These are phyloP conservation scores for Leishmania tropica DNA, from an alignment of 208 protist species.

Conservation along the genomic window DNA sequence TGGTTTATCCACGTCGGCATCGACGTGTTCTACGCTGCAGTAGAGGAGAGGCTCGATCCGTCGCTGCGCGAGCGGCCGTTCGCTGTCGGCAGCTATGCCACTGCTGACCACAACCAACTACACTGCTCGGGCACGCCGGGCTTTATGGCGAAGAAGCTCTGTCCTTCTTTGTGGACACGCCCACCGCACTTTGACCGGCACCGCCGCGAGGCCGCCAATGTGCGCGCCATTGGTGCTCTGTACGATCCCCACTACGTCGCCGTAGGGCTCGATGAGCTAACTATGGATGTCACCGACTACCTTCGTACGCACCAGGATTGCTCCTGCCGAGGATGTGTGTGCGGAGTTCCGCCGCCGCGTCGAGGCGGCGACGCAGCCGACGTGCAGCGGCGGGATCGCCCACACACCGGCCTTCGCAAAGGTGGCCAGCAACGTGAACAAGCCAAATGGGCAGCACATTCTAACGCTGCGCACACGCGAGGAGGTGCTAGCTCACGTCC, in stretches of 20 bases:
- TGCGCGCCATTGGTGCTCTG: constrained; percentile 56
- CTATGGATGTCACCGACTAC: constrained; percentile 68
- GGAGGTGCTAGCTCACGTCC: constrained; percentile 53
- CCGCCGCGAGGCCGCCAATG: constrained; percentile 37
- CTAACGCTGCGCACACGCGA: constrained; percentile 42
- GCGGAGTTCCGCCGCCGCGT: constrained; percentile 48
- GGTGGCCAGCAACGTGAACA: constrained; percentile 85
- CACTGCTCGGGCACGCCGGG: constrained; percentile 94
- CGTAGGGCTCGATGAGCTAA: constrained; percentile 74
- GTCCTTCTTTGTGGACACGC: constrained; percentile 75
- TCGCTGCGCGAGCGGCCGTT: constrained; percentile 81
- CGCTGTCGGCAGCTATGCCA: constrained; percentile 88
- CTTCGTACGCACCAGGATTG: constrained; percentile 14
- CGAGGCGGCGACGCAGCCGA: constrained; percentile 53
- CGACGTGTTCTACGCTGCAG: constrained; percentile 93
- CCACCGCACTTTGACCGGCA: constrained; percentile 66
- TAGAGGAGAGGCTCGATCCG: constrained; percentile 86
- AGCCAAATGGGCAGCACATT: constrained; percentile 91
- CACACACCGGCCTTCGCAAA: constrained; percentile 83
- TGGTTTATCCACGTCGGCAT: constrained; percentile 77
- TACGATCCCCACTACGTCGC: constrained; percentile 79
- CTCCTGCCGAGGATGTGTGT: constrained; percentile 45
- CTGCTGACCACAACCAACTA: constrained; percentile 95
- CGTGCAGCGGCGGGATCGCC: constrained; percentile 73
- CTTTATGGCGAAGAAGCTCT: constrained; percentile 90